Conservation (phyloP, 495 filamentous ascomycete species). For the Penicillium herquei region DNA sequence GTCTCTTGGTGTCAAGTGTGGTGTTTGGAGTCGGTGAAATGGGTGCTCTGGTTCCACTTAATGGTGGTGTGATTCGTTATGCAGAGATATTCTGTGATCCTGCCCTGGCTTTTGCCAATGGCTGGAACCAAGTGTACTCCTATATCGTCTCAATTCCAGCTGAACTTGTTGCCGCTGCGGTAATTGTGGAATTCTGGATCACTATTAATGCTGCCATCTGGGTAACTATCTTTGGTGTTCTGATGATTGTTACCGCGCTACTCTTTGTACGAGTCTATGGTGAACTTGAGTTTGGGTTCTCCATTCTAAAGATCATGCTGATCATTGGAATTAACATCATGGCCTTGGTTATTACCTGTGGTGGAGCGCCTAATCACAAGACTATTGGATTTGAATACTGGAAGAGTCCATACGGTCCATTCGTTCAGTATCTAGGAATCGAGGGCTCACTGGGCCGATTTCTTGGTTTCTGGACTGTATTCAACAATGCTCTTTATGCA, state of each 20-base stretch:
- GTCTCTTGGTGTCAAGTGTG: conserved; percentile 19
- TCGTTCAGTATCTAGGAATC: conserved; percentile 21
- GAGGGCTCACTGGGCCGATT: conserved; percentile 19
- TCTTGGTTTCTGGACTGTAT: conserved; percentile 56
- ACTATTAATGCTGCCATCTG: conserved; percentile 37
- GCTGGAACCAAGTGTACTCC: conserved; percentile 31
- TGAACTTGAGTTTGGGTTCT: conserved; percentile 46
- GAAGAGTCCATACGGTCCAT: conserved; percentile 21
- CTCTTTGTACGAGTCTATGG: conserved; percentile 46
- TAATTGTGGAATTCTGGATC: conserved; percentile 50
- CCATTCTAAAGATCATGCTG: conserved; percentile 44
- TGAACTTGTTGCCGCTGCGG: conserved; percentile 42
- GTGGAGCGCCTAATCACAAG: conserved; percentile 19
- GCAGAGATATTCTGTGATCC: conserved; percentile 31
- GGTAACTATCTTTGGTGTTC: conserved; percentile 43
- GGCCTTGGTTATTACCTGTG: conserved; percentile 33
- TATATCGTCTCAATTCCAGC: conserved; percentile 37
- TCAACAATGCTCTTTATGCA: conserved; percentile 54
- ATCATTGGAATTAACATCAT: conserved; percentile 50
- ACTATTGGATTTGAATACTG: conserved; percentile 23
- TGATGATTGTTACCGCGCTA: conserved; percentile 44
- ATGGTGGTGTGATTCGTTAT: conserved; percentile 28
- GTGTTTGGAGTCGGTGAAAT: conserved; percentile 27
- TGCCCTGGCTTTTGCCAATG: conserved; percentile 31
- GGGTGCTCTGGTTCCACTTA: conserved; percentile 30